phyloP scores from a whole-genome alignment of 164 flowering plant species.

The Litsea cubeba region DNA sequence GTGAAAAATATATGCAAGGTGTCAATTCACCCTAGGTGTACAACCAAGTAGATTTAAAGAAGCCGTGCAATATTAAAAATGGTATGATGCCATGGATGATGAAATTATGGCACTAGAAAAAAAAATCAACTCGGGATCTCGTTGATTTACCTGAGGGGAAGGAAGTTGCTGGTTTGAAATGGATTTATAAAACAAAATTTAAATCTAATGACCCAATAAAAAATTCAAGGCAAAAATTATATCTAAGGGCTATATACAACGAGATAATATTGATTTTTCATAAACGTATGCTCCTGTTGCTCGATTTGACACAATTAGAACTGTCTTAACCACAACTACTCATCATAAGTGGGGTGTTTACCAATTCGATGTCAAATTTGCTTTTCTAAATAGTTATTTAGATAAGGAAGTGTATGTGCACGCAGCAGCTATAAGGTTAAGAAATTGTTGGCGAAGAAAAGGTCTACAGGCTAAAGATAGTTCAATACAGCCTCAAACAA shows the following conservation, averaged over 20 bases:
- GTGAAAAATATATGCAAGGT: not conserved
- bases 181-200: not conserved
- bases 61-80: not conserved
- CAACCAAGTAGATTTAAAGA: not conserved
- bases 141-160: not conserved
- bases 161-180: not conserved
- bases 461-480: too few species aligned
- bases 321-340: not conserved
- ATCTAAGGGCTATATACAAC: not conserved
- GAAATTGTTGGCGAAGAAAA: too few species aligned
- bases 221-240: not conserved
- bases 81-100: not conserved
- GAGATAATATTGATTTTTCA: not conserved
- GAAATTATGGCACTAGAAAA: not conserved
- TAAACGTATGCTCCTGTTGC: not conserved
- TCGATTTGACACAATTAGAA: not conserved
- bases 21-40: not conserved
- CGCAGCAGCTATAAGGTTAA: not conserved
- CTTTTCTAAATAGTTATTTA: not conserved
- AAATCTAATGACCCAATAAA: not conserved
- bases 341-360: not conserved
- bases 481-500: not conserved
- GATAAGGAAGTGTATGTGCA: not conserved
- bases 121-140: not conserved
- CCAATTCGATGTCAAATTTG: not conserved